These are phyloP conservation scores for Aspergillus texensis DNA, from an alignment of 2,329 filamentous ascomycete species.

Conservation along the genomic window DNA sequence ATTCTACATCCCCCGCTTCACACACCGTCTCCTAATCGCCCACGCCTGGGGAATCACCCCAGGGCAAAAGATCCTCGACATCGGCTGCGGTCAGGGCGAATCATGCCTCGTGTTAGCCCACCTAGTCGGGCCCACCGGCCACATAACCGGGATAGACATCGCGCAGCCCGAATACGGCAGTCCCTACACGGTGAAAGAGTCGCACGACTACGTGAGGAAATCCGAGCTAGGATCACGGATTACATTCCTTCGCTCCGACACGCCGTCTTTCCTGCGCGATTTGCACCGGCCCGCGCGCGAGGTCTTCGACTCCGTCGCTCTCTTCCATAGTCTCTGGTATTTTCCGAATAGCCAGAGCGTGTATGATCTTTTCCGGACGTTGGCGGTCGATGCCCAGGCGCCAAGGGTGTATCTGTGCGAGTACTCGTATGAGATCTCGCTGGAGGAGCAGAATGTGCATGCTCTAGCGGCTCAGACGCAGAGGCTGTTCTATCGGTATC, in stretches of 20 bases:
- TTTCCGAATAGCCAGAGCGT: background rate
- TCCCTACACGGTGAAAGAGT: background rate
- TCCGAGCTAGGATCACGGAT: background rate
- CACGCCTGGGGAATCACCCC: background rate
- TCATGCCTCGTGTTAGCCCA: background rate
- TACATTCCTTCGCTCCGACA: background rate
- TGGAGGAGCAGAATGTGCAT: background rate
- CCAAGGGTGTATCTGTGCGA: background rate
- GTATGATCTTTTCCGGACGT: background rate
- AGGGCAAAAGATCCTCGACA: background rate
- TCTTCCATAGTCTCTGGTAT: background rate
- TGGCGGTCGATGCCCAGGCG: background rate
- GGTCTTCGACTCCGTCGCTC: background rate
- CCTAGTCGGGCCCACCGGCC: background rate
- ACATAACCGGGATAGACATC: background rate
- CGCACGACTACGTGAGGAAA: background rate
- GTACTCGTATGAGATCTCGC: background rate
- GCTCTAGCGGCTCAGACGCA: background rate
- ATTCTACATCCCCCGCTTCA: background rate
- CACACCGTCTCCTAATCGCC: background rate
- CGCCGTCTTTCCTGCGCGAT: background rate
- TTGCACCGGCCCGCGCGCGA: background rate
- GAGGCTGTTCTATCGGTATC: background rate
- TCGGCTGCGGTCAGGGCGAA: background rate
- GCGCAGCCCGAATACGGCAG: background rate